A percentile compares a stretch with the other conserved stretches of the same genome.
phyloP scores from a whole-genome alignment of 441 rosid genomes.

The Gossypium trilobum region DNA sequence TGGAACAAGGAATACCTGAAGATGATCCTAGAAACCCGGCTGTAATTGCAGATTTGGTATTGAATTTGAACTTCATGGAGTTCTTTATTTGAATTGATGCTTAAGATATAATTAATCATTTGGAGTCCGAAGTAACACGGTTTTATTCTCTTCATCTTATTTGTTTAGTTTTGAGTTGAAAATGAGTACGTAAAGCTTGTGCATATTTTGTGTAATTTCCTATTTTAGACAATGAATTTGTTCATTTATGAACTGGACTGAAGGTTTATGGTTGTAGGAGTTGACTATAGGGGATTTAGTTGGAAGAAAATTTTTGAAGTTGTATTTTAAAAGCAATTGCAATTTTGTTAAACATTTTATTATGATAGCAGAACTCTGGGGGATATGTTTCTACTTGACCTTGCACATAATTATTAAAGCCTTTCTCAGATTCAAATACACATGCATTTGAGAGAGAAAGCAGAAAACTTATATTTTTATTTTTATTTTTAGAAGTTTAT shows the following conservation, averaged over 20 bases:
- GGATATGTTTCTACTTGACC: not conserved
- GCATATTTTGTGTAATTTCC: not conserved
- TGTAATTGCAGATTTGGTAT: conserved; percentile 8
- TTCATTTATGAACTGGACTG: not conserved
- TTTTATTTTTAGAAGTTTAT: not conserved
- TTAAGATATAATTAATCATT: not conserved
- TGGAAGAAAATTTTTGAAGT: not conserved
- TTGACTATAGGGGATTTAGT: not conserved
- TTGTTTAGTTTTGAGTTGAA: conserved; percentile 1
- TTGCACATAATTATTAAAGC: not conserved
- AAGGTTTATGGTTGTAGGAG: not conserved
- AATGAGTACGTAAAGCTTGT: not conserved
- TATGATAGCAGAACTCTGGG: not conserved
- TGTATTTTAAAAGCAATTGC: not conserved
- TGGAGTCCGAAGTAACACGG: not conserved
- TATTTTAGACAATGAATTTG: not conserved
- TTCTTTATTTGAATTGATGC: conserved; percentile 1
- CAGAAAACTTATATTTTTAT: not conserved
- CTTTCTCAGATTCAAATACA: not conserved
- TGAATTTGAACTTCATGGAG: not conserved
- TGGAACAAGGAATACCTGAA: conserved; percentile 8
- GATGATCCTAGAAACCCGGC: conserved; percentile 9
- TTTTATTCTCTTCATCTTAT: not conserved
- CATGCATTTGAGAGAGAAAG: not conserved
- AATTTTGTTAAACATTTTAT: not conserved